These are phyloP conservation scores for Cercospora sp. DNA, from an alignment of 2,329 filamentous ascomycete genomes.

Conservation along the genomic window DNA sequence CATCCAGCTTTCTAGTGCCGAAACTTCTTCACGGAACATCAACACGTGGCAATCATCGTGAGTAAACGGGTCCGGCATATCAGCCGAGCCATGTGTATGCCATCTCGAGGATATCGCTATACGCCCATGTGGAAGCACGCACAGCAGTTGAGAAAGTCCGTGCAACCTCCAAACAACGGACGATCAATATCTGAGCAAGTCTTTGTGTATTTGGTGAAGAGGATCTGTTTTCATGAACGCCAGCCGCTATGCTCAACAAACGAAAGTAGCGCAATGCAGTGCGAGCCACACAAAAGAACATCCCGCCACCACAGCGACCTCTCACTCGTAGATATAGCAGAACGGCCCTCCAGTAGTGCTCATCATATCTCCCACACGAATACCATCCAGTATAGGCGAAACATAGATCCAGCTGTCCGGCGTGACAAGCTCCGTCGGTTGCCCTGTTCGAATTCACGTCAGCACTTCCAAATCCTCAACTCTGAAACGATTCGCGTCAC, in stretches of 20 bases:
- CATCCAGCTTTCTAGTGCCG: neutral
- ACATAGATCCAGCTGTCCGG: constrained; percentile 2
- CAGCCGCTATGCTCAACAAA: neutral
- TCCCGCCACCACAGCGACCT: neutral
- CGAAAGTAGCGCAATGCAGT: neutral
- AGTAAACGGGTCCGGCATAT: neutral
- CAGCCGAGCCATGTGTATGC: neutral
- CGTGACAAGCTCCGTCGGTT: neutral
- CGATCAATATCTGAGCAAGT: neutral
- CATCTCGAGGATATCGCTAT: neutral
- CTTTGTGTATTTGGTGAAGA: neutral
- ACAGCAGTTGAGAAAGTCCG: neutral
- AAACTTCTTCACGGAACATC: neutral
- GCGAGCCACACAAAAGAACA: neutral
- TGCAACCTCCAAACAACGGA: neutral
- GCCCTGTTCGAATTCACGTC: no score
- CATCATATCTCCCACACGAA: constrained; percentile 8
- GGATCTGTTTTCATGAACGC: neutral
- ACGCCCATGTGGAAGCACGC: neutral
- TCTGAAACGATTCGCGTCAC: no score
- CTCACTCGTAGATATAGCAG: constrained; percentile 15
- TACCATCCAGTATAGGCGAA: neutral
- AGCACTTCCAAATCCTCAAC: no score
- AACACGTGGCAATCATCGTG: neutral
- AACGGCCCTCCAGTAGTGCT: constrained; percentile 7